Percentiles rank a stretch among this genome's conserved stretches.
Conservation (phyloP, 805 yeast genomes). For the Huiozyma naganishii region DNA sequence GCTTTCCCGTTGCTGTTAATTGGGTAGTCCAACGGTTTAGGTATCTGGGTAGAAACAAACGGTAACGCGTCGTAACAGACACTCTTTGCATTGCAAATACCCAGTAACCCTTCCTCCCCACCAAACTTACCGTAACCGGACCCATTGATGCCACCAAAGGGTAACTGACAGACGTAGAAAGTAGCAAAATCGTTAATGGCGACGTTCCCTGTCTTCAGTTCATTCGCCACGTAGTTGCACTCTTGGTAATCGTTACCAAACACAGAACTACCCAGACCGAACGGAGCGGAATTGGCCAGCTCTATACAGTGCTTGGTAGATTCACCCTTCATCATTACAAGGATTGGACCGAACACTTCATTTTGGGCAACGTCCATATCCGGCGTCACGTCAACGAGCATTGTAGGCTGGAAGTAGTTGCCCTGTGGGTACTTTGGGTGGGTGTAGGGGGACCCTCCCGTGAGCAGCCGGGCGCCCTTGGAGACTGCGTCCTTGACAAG, state of each 20-base stretch:
- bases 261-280: conserved; percentile 86
- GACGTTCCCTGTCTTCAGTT: conserved; percentile 75
- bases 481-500: conserved; percentile 64
- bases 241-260: conserved; percentile 57
- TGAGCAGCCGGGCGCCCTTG: conserved; percentile 68
- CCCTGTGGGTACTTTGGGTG: conserved; percentile 97
- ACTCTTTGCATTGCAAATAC: conserved; percentile 78
- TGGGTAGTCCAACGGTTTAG: conserved; percentile 87
- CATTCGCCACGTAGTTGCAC: conserved; percentile 52
- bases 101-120: conserved; percentile 93
- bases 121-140: conserved; percentile 97
- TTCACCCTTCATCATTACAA: conserved; percentile 67
- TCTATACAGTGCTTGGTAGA: conserved; percentile 56
- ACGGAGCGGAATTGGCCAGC: conserved; percentile 74
- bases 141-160: conserved; percentile 90
- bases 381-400: conserved; percentile 69
- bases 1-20: conserved; percentile 70
- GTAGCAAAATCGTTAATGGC: conserved; percentile 98
- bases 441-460: conserved; percentile 69
- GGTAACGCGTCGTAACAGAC: conserved; percentile 77
- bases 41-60: conserved; percentile 71
- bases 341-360: conserved; percentile 91
- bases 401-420: conserved; percentile 84
- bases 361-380: conserved; percentile 72
- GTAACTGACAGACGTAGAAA: conserved; percentile 87